Percentiles rank a stretch among this genome's conserved stretches.
Evolutionary conservation across 208 protist species (phyloP).

Genomic region (Trypanosoma scelopori): DNA sequence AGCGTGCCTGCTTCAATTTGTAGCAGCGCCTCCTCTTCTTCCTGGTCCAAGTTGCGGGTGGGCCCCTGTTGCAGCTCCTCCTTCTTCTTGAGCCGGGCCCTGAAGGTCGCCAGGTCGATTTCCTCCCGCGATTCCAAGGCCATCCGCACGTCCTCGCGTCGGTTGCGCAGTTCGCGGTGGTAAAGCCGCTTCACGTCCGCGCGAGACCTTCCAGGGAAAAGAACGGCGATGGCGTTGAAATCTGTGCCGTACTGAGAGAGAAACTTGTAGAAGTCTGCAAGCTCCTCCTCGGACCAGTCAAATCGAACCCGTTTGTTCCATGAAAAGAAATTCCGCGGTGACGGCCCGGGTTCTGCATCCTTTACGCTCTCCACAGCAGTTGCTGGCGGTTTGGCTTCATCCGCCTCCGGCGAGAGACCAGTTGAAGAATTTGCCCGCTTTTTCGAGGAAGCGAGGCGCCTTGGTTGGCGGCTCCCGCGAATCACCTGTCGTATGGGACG

Average conservation of each 20-base stretch:
- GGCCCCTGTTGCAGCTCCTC: slow-evolving; percentile 31
- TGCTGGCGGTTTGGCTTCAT: neutral
- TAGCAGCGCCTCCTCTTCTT: slow-evolving; percentile 58
- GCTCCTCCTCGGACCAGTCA: slow-evolving; percentile 79
- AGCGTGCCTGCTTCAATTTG: slow-evolving; percentile 36
- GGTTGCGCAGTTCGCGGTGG: slow-evolving; percentile 65
- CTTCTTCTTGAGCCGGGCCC: slow-evolving; percentile 42
- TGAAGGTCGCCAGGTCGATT: slow-evolving; percentile 74
- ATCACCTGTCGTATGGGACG: slow-evolving; percentile 68
- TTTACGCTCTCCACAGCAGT: neutral
- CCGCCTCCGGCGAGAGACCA: neutral
- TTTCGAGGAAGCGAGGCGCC: neutral
- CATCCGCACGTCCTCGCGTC: slow-evolving; percentile 45
- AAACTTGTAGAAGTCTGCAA: slow-evolving; percentile 71
- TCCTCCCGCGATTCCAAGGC: slow-evolving; percentile 51
- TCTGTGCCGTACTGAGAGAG: slow-evolving; percentile 90
- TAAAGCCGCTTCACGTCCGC: slow-evolving; percentile 86
- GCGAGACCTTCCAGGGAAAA: slow-evolving; percentile 61
- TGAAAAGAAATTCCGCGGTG: neutral
- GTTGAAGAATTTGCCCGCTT: too few species aligned
- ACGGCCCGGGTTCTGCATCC: neutral
- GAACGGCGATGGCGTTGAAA: slow-evolving; percentile 81
- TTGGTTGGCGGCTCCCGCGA: slow-evolving; percentile 20
- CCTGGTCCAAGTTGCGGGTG: slow-evolving; percentile 46
- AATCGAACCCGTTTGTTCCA: slow-evolving; percentile 27